Evolutionary conservation across 768 basidiomycete genomes (phyloP).

Genomic region (Pleurotus citrinopileatus): DNA sequence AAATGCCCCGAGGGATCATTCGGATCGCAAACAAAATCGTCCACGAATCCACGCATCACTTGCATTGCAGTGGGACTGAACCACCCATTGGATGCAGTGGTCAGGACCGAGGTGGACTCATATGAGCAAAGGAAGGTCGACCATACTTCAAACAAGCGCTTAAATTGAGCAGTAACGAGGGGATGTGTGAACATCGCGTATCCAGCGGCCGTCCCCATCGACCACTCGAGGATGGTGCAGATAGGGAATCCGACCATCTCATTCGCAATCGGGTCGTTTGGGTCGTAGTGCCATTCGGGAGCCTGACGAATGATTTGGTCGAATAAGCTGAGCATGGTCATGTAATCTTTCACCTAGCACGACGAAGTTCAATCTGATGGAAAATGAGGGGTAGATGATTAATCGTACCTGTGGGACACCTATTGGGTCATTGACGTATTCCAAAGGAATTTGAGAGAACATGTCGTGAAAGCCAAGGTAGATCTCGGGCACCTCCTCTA

Average conservation of each 20-base stretch:
- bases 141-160: conserved; percentile 50
- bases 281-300: conserved; percentile 29
- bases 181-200: conserved; percentile 33
- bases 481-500: conserved; percentile 22
- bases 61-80: conserved; percentile 24
- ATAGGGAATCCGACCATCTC: conserved; percentile 45
- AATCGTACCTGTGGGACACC: conserved; percentile 13
- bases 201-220: conserved; percentile 31
- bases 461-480: conserved; percentile 31
- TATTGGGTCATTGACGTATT: conserved; percentile 11
- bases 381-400: not conserved
- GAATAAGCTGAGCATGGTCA: conserved; percentile 36
- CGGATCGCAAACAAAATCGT: conserved; percentile 40
- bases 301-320: conserved; percentile 39
- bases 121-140: conserved; percentile 40
- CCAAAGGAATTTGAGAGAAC: conserved; percentile 20
- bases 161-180: conserved; percentile 42
- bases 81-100: conserved; percentile 40
- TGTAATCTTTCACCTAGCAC: conserved; percentile 35
- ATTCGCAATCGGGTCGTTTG: conserved; percentile 14
- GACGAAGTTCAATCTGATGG: not conserved
- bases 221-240: conserved; percentile 39
- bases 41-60: conserved; percentile 25
- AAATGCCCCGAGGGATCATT: conserved; percentile 24
- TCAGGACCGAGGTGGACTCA: conserved; percentile 41